Evolutionary conservation across 1,139 yeast species (phyloP), one percentile per base, ranked within the genome.

Genomic region (Hanseniaspora uvarum): DNA sequence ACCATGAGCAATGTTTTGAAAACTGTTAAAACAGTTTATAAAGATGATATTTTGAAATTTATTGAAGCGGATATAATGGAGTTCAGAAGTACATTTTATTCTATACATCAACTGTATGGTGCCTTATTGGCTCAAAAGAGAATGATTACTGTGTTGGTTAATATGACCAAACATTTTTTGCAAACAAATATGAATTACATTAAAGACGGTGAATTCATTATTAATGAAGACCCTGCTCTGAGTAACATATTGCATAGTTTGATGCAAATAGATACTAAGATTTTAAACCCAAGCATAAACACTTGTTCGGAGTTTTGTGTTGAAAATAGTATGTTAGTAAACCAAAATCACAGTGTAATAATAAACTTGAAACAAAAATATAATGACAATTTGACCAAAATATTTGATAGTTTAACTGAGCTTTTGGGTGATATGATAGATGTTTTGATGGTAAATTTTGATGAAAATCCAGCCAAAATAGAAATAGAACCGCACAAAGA

Each of bases 271-370:
- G 53, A 50, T 21, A 3, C 24, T 1, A 43, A 23, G 16, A 14
- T 50, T 10, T 5, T 37, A 11, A 37, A 18, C 2, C 53, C 53
- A 23, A 4, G 18, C 12, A 43, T 21, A 5, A 37, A 21, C 11
- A 2, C 30, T 7, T 33, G 46, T 6, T 31, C 24, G 5, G 40
- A 46, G 14, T 50, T 43, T 37, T 50, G 53, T 44, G 34, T 50
- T 23, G 48, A 50, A 21, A 36, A 50, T 21, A 50, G 53, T 21
- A 50, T 50, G 48, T 14, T 50, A 16, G 48, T 50, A 6, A 50
- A 50, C 21, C 48, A 43, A 31, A 36, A 46, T 12, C 2, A 14
- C 2, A n/a, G 16, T 19, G 48, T 50, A 11, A 21, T 50, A 11
- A 14, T 36, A 30, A 28, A n/a, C 8, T 30, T 50, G 24, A 50